Percentiles rank a stretch among this genome's conserved stretches.
phyloP scores from a whole-genome alignment of 495 filamentous ascomycete species.

The Choiromyces venosus region DNA sequence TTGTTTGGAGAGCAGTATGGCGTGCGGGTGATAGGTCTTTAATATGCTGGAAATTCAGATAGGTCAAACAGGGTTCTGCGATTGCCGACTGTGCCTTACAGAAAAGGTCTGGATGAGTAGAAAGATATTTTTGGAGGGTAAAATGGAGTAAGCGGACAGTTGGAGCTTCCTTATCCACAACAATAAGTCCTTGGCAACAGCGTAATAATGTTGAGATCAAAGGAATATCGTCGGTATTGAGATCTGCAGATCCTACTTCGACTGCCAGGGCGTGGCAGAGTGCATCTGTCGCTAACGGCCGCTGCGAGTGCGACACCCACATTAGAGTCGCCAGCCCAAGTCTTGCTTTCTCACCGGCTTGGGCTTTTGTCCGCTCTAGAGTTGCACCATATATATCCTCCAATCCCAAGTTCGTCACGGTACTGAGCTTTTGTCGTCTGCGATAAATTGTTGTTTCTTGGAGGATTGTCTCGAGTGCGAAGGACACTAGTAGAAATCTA shows the following conservation, averaged over 20 bases:
- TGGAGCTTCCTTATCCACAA: not conserved
- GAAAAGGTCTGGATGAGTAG: not conserved
- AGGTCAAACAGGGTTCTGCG: conserved; percentile 2
- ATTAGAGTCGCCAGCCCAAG: not conserved
- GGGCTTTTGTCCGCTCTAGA: not conserved
- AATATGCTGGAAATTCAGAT: not conserved
- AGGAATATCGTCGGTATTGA: not conserved
- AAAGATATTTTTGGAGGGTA: not conserved
- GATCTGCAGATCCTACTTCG: not conserved
- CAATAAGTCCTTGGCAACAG: not conserved
- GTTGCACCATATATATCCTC: not conserved
- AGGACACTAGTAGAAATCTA: not conserved
- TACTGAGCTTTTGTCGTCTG: not conserved
- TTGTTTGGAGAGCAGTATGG: not conserved
- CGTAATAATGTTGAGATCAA: not conserved
- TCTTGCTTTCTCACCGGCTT: not conserved
- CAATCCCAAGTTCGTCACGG: not conserved
- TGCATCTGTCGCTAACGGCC: not conserved
- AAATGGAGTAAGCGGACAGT: not conserved
- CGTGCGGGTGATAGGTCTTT: not conserved
- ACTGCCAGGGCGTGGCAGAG: not conserved
- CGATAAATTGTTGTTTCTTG: not conserved
- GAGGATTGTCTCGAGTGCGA: not conserved
- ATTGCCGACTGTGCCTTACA: not conserved
- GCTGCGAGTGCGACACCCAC: not conserved